A percentile compares a stretch with the other conserved stretches of the same genome.
phyloP scores from a whole-genome alignment of 495 filamentous ascomycete genomes.

The Daldinia bambusicola region DNA sequence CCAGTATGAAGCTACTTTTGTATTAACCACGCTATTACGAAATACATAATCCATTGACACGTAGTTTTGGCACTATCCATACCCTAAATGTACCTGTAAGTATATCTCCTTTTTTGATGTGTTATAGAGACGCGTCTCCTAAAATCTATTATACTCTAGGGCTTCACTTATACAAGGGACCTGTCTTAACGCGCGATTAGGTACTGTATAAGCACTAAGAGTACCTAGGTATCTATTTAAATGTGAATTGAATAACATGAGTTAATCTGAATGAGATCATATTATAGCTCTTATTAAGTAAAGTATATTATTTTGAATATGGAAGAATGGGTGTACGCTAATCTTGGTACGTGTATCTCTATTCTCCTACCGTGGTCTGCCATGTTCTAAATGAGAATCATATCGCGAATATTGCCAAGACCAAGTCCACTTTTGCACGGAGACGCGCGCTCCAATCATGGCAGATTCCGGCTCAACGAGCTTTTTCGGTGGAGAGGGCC shows the following conservation, averaged over 20 bases:
- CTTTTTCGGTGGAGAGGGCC: slow-evolving; percentile 43
- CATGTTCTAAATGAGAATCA: slow-evolving; percentile 17
- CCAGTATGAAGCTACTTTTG: no score
- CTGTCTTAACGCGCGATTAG: not conserved
- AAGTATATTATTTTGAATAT: not conserved
- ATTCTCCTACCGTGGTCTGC: not conserved
- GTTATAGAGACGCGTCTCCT: not conserved
- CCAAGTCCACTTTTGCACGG: slow-evolving; percentile 21
- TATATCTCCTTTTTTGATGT: not conserved
- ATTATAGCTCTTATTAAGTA: not conserved
- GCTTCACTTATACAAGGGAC: not conserved
- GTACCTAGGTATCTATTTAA: not conserved
- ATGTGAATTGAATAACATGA: not conserved
- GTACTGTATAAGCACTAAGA: not conserved
- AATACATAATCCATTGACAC: not conserved
- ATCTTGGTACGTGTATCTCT: not conserved
- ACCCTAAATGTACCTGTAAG: not conserved
- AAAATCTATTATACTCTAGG: not conserved
- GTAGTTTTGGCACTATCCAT: not conserved
- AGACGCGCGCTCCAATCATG: slow-evolving; percentile 39
- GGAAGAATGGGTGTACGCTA: not conserved
- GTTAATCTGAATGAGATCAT: not conserved
- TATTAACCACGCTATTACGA: no score
- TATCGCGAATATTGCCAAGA: slow-evolving; percentile 39
- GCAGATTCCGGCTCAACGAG: slow-evolving; percentile 34